A percentile compares a stretch with the other conserved stretches of the same genome.
phyloP scores from a whole-genome alignment of 2,329 filamentous ascomycete species.

The Exophiala sideris region DNA sequence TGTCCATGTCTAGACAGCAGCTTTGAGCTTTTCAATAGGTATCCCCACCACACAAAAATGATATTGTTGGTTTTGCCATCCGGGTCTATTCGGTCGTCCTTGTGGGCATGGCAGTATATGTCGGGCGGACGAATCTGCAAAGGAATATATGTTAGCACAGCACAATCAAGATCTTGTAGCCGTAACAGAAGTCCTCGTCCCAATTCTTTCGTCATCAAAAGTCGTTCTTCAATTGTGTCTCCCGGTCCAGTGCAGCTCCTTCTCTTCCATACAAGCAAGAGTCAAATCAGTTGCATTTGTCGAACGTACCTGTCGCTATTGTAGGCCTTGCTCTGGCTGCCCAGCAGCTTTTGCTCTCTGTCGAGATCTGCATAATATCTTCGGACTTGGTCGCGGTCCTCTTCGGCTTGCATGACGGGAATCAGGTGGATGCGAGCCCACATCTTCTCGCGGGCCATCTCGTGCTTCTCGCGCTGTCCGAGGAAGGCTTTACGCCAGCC shows the following conservation, averaged over 20 bases:
- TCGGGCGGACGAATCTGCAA: conserved; percentile 73
- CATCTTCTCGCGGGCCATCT: conserved; percentile 95
- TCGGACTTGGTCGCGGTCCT: conserved; percentile 91
- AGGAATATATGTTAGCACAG: not conserved
- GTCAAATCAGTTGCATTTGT: not conserved
- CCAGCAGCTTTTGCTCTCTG: conserved; percentile 85
- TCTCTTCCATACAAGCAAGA: not conserved
- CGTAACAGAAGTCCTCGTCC: conserved; percentile 1
- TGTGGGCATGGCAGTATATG: conserved; percentile 69
- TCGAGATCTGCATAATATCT: conserved; percentile 81
- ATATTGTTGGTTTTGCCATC: not conserved
- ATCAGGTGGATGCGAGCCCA: conserved; percentile 95
- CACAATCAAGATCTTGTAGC: not conserved
- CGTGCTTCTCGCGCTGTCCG: conserved; percentile 85
- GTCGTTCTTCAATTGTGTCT: not conserved
- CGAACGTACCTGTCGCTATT: conserved; percentile 74
- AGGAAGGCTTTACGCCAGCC: conserved; percentile 84
- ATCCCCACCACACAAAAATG: not conserved
- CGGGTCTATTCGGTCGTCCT: conserved; percentile 55
- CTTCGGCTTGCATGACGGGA: conserved; percentile 89
- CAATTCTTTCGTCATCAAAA: not conserved
- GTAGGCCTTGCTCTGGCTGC: conserved; percentile 80
- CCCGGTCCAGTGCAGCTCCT: not conserved
- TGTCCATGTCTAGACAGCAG: no score
- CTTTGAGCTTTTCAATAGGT: no score